Evolutionary conservation across 305 asterid genomes (phyloP), one percentile per base, ranked within the genome.

Genomic region (Fraxinus nigra): DNA sequence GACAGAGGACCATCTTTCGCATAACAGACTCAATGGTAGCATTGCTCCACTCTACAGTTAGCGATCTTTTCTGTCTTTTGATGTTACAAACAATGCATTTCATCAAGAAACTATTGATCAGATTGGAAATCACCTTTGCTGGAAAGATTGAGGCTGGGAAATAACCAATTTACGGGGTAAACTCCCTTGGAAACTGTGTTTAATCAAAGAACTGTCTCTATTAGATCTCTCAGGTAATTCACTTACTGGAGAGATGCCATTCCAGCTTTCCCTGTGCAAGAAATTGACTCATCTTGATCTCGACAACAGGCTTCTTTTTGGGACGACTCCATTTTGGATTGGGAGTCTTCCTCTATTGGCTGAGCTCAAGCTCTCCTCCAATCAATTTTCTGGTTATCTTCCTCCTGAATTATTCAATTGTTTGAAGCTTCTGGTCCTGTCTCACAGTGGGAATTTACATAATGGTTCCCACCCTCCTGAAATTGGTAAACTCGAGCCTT

Each of bases 331-430:
- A 2, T 79, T 79, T 78, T 95, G 98, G 98, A 89, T 95, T 3
- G 98, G 97, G 33, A 86, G 89, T 73, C 89, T 93, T 72, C 95
- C 97, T 22, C 88, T 87, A 16, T 65, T 95, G 69, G 98, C 95
- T n/a, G 98, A 93, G 88, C 89, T 95, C 34, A 93, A 95, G 84
- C 97, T 93, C 67, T 89, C 93, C n/a, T 83, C 72, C 24, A 95
- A 95, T 84, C 91, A 79, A 28, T 82, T 95, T 34, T 90, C 92
- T 0, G 97, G 95, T 7, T 26, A 90, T n/a, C 88, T 95, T 78
- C 97, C 95, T 79, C 87, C 0, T 72, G 91, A 92, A 26, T 4
- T 93, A 46, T 93, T 95, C 86, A 93, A 93, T 38, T 93, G 94
- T 80, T 89, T 94, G 0, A 93, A 87, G 40, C 90, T 95, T 70